phyloP scores from a whole-genome alignment of 352 stramenopile genomes.

The Globisporangium radiosum region DNA sequence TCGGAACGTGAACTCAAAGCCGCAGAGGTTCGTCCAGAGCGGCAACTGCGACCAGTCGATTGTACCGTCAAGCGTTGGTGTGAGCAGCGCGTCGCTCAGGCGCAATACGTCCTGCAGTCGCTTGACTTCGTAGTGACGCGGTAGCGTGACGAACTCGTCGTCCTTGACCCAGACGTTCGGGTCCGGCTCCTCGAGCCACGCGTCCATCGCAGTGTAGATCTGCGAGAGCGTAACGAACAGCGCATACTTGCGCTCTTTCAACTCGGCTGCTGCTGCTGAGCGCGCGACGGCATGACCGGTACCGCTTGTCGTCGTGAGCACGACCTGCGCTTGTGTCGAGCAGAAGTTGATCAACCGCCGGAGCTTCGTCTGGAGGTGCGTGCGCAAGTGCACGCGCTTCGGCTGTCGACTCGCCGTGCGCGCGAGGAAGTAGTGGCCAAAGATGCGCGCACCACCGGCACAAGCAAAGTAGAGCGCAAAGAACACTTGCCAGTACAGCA shows the following conservation, averaged over 20 bases:
- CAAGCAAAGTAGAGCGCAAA: slow-evolving; percentile 70
- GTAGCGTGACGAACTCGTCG: slow-evolving; percentile 59
- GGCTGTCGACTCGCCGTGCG: slow-evolving; percentile 21
- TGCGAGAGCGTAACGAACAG: slow-evolving; percentile 54
- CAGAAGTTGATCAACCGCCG: slow-evolving; percentile 49
- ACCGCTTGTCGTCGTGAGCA: slow-evolving; percentile 32
- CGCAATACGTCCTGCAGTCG: slow-evolving; percentile 58
- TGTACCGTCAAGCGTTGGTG: slow-evolving; percentile 15
- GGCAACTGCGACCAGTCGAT: slow-evolving; percentile 49
- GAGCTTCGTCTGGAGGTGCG: slow-evolving; percentile 49
- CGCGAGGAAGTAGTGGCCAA: slow-evolving; percentile 61
- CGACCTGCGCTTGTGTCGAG: slow-evolving; percentile 58
- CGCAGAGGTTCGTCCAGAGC: slow-evolving; percentile 62
- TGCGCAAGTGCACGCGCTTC: slow-evolving; percentile 40
- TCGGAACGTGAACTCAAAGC: slow-evolving; percentile 54
- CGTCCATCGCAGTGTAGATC: slow-evolving; percentile 79
- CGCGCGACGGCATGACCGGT: background rate
- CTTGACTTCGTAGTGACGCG: slow-evolving; percentile 68
- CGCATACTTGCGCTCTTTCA: slow-evolving; percentile 45
- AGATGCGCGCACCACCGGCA: slow-evolving; percentile 35
- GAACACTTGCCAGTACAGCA: slow-evolving; percentile 69
- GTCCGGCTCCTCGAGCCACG: slow-evolving; percentile 78
- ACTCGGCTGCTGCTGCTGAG: slow-evolving; percentile 6
- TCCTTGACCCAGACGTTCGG: slow-evolving; percentile 76
- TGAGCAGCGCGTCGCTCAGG: slow-evolving; percentile 59